Percentiles rank a stretch among this genome's conserved stretches.
These are phyloP conservation scores for Trichoderma sp. DNA, from an alignment of 2,329 filamentous ascomycete species.

Conservation along the genomic window DNA sequence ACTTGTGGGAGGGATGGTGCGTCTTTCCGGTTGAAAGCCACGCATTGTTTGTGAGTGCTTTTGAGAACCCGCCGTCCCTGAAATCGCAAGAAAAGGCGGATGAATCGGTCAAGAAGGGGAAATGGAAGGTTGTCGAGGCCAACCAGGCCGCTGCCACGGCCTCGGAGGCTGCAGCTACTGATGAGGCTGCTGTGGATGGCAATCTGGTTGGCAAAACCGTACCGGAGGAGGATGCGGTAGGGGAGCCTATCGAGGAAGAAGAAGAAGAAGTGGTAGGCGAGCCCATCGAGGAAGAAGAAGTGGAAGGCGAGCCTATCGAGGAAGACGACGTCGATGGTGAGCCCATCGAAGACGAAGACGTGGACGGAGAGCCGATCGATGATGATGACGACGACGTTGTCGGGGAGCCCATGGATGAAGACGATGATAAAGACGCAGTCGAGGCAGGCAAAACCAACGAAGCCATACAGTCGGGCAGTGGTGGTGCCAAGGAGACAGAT, in stretches of 20 bases:
- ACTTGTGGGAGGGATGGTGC: conserved; percentile 72
- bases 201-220: background rate
- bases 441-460: background rate
- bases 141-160: conserved; percentile 28
- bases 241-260: conserved; percentile 41
- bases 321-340: conserved; percentile 55
- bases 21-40: conserved; percentile 75
- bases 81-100: conserved; percentile 38
- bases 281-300: conserved; percentile 52
- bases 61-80: conserved; percentile 66
- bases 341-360: conserved; percentile 41
- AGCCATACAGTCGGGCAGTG: background rate
- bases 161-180: conserved; percentile 15
- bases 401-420: conserved; percentile 31
- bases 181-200: background rate
- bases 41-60: conserved; percentile 68
- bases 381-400: conserved; percentile 39
- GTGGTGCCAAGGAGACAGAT: conserved; percentile 27
- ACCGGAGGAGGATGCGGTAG: conserved; percentile 40
- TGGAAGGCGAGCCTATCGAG: conserved; percentile 50
- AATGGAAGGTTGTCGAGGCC: conserved; percentile 56
- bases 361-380: conserved; percentile 45
- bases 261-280: conserved; percentile 45
- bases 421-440: conserved; percentile 39
- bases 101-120: conserved; percentile 37